These are phyloP conservation scores for Corynascus novoguineensis DNA, from an alignment of 495 filamentous ascomycete species.

Conservation along the genomic window DNA sequence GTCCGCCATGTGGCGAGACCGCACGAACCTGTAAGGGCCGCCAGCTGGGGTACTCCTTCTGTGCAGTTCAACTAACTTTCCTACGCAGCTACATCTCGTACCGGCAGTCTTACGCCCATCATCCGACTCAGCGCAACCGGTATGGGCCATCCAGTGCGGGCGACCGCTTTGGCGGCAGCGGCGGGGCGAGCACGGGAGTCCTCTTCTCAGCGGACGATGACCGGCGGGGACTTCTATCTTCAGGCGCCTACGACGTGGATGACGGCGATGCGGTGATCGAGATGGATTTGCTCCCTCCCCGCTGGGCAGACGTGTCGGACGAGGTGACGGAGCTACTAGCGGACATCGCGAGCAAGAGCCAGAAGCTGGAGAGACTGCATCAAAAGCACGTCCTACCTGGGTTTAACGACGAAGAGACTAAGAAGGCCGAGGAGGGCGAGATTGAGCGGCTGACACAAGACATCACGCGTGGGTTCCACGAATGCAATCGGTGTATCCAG, in stretches of 20 bases:
- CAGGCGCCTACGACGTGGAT: constrained; percentile 72
- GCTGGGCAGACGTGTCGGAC: constrained; percentile 93
- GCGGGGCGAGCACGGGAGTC: constrained; percentile 34
- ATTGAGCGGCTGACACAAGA: constrained; percentile 88
- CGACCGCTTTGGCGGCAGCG: constrained; percentile 65
- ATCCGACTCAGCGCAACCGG: constrained; percentile 77
- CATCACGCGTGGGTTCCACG: constrained; percentile 82
- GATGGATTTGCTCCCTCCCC: constrained; percentile 93
- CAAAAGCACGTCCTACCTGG: constrained; percentile 95
- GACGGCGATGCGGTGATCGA: constrained; percentile 91
- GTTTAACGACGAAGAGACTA: constrained; percentile 89
- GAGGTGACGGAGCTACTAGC: constrained; percentile 81
- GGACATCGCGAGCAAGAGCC: constrained; percentile 74
- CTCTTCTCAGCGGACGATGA: constrained; percentile 53
- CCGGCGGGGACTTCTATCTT: constrained; percentile 79
- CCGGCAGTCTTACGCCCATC: constrained; percentile 94
- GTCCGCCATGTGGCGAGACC: constrained; percentile 90
- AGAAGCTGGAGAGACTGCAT: constrained; percentile 82
- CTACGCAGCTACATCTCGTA: constrained; percentile 85
- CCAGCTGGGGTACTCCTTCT: not conserved
- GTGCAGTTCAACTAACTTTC: not conserved
- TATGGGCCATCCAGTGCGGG: constrained; percentile 51
- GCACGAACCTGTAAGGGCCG: constrained; percentile 79
- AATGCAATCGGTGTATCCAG: constrained; percentile 82
- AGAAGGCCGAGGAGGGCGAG: constrained; percentile 72